Base-by-base conservation (phyloP, 305 asterid species). In the Ajuga reptans region DNA sequence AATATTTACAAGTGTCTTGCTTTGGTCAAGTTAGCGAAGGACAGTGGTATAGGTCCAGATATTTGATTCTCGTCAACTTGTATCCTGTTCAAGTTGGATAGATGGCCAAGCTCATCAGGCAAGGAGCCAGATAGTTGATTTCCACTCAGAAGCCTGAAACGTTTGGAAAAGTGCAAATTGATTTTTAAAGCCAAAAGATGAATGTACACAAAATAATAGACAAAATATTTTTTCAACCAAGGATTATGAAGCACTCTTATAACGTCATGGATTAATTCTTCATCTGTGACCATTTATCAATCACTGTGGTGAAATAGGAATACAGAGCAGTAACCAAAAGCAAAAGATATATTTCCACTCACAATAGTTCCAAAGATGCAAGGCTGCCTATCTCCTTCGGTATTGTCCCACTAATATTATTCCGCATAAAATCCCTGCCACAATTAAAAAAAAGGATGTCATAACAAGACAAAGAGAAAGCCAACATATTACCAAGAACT, bases 401-500 rank as follows among this genome's bases (percentile, higher is more conserved):
- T 77, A 92, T 92, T 27, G 71, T 79, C 74, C 98, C 96, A n/a
- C 81, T 79, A 74, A 92, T 84, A 45, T 33, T 74, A 84, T 92
- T 92, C 95, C 96, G 88, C 98, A 92, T 92, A 72, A 92, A 72
- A 81, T 89, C 96, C 89, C 96, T 92, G 53, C 18, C 51, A 69
- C 57, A 69, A 57, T 45, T n/a, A 68, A 73, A 12, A 39, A 43
- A 70, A 43, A 66, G 24, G 71, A 60, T 68, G 36, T 45, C 16
- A 69, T 60, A 10, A 73, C 1, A 63, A 18, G 42, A 57, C 10
- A 6, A 27, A 69, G 60, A 21, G 43, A 50, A 18, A 24, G 34
- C 16, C 29, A 14, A 52, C 27, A 21, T 21, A 21, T 21, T 21
- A 29, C 11, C 9, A 34, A 67, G 14, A 53, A 36, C 34, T 33